A percentile compares a stretch with the other conserved stretches of the same genome.
Evolutionary conservation across 108 stramenopile genomes (phyloP).

Genomic region (Conticribra guillardii): DNA sequence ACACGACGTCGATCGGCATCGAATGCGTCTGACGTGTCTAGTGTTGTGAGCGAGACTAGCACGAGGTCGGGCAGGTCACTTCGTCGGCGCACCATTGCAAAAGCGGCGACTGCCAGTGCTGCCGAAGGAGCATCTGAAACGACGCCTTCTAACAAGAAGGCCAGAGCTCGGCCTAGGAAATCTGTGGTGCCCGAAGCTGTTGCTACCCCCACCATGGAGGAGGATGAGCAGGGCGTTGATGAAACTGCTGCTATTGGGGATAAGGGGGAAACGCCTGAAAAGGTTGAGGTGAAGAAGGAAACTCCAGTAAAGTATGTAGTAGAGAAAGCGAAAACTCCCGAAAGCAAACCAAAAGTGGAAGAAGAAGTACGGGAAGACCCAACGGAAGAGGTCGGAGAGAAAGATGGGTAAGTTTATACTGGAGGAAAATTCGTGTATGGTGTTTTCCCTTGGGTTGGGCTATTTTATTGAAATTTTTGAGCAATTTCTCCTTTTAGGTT

Average conservation of each 20-base stretch:
- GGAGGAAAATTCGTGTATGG: too few relatives aligned
- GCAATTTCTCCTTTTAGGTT: too few relatives aligned
- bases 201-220: neutral
- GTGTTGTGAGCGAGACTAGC: conserved; percentile 11
- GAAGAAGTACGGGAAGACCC: neutral
- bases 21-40: neutral
- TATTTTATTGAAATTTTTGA: too few relatives aligned
- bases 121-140: neutral
- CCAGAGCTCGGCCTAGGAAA: neutral
- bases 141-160: neutral
- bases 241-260: neutral
- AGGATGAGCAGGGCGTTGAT: conserved; percentile 11
- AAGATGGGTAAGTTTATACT: too few relatives aligned
- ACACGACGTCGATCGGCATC: neutral
- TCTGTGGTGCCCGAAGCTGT: neutral
- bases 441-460: too few relatives aligned
- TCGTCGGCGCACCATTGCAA: conserved; percentile 13
- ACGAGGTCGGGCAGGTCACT: conserved; percentile 11
- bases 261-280: conserved; percentile 3
- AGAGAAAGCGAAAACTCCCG: conserved; percentile 5
- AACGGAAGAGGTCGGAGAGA: too few relatives aligned
- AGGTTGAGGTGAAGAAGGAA: conserved; percentile 10
- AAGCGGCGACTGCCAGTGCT: conserved; percentile 1
- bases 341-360: neutral
- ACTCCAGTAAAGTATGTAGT: neutral